These are phyloP conservation scores for Plasmodium knowlesi DNA, from an alignment of 169 alveolate species.

Conservation along the genomic window DNA sequence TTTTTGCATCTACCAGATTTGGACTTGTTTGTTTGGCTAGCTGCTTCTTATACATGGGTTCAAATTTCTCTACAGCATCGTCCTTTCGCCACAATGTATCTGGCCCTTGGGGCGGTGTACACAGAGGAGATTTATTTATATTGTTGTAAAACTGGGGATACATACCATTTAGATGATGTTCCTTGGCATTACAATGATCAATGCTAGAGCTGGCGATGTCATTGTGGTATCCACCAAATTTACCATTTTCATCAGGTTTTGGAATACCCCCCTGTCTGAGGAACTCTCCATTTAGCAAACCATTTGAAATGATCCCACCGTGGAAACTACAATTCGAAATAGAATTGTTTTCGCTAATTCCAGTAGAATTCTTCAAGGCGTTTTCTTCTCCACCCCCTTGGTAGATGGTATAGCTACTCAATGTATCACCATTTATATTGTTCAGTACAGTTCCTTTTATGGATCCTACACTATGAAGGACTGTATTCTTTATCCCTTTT, in stretches of 20 bases:
- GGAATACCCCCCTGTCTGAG: background rate
- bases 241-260: background rate
- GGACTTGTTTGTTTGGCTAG: background rate
- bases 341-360: conserved; percentile 13
- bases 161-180: background rate
- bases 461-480: background rate
- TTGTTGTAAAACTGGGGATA: background rate
- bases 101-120: background rate
- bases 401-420: background rate
- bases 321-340: background rate
- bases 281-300: background rate
- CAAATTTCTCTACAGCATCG: background rate
- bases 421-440: background rate
- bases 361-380: background rate
- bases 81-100: background rate
- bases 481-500: background rate
- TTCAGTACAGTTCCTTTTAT: background rate
- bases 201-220: background rate
- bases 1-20: background rate
- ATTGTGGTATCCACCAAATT: background rate
- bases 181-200: background rate
- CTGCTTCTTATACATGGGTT: background rate
- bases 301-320: conserved; percentile 13
- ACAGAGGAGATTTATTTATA: background rate
- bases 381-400: background rate